Percentiles rank a stretch among this genome's conserved stretches.
These are phyloP conservation scores for Fusarium buxicola DNA, from an alignment of 2,329 filamentous ascomycete genomes.

Conservation along the genomic window DNA sequence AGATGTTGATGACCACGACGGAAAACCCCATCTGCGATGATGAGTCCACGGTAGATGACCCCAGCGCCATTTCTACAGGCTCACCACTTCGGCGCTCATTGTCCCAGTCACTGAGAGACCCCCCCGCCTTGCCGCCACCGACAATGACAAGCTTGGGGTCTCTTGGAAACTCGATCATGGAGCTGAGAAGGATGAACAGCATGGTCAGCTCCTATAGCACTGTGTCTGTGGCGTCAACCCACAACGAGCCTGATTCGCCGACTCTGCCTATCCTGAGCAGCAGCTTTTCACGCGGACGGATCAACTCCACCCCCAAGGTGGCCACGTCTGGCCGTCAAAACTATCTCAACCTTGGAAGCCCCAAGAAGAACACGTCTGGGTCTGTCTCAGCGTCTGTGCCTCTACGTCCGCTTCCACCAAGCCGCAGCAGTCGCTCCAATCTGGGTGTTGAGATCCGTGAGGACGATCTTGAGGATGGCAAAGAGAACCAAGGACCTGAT, in stretches of 20 bases:
- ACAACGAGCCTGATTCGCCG: constrained; percentile 51
- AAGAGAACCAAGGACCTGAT: constrained; percentile 46
- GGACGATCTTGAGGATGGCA: constrained; percentile 40
- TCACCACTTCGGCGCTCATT: constrained; percentile 40
- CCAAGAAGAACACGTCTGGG: constrained; percentile 33
- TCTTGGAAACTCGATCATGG: constrained; percentile 59
- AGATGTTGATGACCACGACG: constrained; percentile 37
- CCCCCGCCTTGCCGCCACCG: constrained; percentile 13
- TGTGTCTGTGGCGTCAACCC: constrained; percentile 51
- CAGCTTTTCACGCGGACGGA: constrained; percentile 51
- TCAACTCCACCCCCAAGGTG: constrained; percentile 43
- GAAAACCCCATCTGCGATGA: constrained; percentile 45
- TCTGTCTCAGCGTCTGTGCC: constrained; percentile 4
- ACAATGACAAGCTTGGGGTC: constrained; percentile 24
- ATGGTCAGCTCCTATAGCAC: constrained; percentile 59
- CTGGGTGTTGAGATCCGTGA: constrained; percentile 36
- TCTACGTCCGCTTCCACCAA: constrained; percentile 14
- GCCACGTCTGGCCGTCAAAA: constrained; percentile 56
- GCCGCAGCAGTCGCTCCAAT: constrained; percentile 27
- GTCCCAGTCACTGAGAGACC: constrained; percentile 30
- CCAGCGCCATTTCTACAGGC: constrained; percentile 33
- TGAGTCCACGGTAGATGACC: constrained; percentile 24
- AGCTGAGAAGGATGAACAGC: constrained; percentile 70
- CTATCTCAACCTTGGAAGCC: constrained; percentile 59
- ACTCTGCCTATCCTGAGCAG: constrained; percentile 56